Conservation (phyloP, 768 basidiomycete genomes). For the Pleurotus sapidus region DNA sequence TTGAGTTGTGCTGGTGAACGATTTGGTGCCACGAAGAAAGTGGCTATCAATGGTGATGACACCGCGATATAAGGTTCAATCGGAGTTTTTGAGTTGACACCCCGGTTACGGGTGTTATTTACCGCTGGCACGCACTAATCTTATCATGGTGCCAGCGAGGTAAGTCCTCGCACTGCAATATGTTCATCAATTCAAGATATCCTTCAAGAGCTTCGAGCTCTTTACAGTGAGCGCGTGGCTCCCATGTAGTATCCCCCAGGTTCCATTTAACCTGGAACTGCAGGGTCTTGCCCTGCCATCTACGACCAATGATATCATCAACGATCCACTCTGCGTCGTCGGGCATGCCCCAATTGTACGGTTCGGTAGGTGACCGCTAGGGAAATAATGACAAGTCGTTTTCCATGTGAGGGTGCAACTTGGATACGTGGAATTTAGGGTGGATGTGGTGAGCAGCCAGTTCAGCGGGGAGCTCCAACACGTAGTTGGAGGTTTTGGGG, state of each 20-base stretch:
- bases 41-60: no score
- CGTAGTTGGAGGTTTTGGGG: slow-evolving; percentile 23
- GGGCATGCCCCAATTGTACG: slow-evolving; percentile 32
- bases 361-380: slow-evolving; percentile 15
- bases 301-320: slow-evolving; percentile 27
- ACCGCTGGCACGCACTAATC: no score
- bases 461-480: slow-evolving; percentile 21
- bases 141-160: no score
- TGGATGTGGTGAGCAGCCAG: slow-evolving; percentile 23
- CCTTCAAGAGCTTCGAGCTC: slow-evolving; percentile 25
- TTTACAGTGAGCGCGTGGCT: slow-evolving; percentile 18
- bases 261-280: slow-evolving; percentile 28
- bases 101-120: no score
- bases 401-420: slow-evolving; percentile 22
- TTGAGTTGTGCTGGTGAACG: no score
- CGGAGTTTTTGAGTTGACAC: no score
- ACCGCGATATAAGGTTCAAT: no score
- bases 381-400: slow-evolving; percentile 35
- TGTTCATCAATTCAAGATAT: slow-evolving; percentile 25
- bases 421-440: slow-evolving; percentile 29
- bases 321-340: slow-evolving; percentile 35
- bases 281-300: slow-evolving; percentile 11
- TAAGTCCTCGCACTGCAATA: slow-evolving; percentile 12
- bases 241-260: slow-evolving; percentile 30
- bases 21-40: no score